These are phyloP conservation scores for Selaginella moellendorffii DNA, from an alignment of 75 land plant species.

Conservation along the genomic window DNA sequence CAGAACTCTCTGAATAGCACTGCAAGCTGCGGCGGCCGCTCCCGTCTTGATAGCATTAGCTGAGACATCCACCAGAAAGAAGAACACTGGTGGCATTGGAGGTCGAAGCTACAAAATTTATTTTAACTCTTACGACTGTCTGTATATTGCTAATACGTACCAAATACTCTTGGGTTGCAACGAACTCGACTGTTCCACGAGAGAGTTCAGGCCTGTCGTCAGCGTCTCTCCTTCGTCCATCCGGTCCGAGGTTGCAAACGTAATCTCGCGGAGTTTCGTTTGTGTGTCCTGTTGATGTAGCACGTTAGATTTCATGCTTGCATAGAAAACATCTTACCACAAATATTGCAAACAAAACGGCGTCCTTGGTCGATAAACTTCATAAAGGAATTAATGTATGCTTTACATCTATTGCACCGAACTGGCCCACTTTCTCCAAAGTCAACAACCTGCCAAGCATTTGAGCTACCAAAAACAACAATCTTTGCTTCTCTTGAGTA, in stretches of 20 bases:
- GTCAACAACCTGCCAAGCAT: conserved; percentile 94
- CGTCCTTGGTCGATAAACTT: conserved; percentile 88
- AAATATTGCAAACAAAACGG: conserved; percentile 76
- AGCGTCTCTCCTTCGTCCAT: conserved; percentile 97
- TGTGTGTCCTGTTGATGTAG: conserved; percentile 48
- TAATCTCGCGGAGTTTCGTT: conserved; percentile 96
- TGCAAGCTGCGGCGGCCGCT: conserved; percentile 95
- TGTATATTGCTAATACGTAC: too few relatives aligned
- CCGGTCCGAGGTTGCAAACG: conserved; percentile 82
- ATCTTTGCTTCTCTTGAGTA: conserved; percentile 16
- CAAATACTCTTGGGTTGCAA: conserved; percentile 84
- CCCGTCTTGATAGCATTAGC: conserved; percentile 88
- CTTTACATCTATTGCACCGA: conserved; percentile 85
- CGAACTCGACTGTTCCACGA: conserved; percentile 93
- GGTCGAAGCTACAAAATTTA: conserved; percentile 84
- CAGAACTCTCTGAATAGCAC: conserved; percentile 72
- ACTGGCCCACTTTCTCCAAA: conserved; percentile 96
- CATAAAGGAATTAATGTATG: conserved; percentile 93
- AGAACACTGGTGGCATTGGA: conserved; percentile 93
- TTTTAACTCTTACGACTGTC: too few relatives aligned
- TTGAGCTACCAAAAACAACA: too few relatives aligned
- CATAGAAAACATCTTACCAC: conserved; percentile 72
- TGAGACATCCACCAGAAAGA: conserved; percentile 92
- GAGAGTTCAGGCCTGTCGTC: conserved; percentile 94
- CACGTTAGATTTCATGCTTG: not conserved